A percentile compares a stretch with the other conserved stretches of the same genome.
These are phyloP conservation scores for Populus deltoides DNA, from an alignment of 345 rosid genomes.

Conservation along the genomic window DNA sequence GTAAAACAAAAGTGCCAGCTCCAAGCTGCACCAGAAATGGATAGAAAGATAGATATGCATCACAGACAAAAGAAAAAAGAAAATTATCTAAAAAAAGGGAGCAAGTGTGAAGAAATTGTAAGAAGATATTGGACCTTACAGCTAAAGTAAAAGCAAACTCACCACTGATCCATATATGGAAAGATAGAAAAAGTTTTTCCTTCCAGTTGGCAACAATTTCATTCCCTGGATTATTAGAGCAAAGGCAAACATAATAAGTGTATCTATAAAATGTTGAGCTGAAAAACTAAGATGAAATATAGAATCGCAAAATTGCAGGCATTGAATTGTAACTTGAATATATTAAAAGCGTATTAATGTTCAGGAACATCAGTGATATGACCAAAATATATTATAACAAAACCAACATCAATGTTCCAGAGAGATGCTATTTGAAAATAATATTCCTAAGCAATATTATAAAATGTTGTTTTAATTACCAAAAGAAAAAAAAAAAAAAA, in stretches of 20 bases:
- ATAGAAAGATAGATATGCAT: constrained; percentile 17
- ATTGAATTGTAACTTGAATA: not conserved
- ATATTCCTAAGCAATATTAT: not conserved
- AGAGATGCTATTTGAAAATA: not conserved
- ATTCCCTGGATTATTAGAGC: constrained; percentile 50
- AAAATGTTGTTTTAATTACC: not conserved
- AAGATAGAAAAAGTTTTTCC: constrained; percentile 61
- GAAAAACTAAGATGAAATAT: not conserved
- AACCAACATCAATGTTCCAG: not conserved
- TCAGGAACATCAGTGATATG: not conserved
- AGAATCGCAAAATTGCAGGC: not conserved
- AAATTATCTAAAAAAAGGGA: not conserved
- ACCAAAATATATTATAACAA: not conserved
- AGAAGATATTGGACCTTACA: not conserved
- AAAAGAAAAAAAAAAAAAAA: not conserved
- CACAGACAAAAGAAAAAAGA: not conserved
- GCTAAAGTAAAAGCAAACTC: constrained; percentile 27
- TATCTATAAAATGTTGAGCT: not conserved
- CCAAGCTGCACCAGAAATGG: constrained; percentile 56
- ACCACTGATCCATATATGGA: constrained; percentile 69
- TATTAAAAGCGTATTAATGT: not conserved
- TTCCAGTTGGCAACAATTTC: constrained; percentile 73
- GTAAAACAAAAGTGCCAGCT: constrained; percentile 76
- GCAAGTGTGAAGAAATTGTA: not conserved
- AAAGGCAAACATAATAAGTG: not conserved